phyloP scores from a whole-genome alignment of 108 stramenopile genomes.

The Nitzschia sp. region DNA sequence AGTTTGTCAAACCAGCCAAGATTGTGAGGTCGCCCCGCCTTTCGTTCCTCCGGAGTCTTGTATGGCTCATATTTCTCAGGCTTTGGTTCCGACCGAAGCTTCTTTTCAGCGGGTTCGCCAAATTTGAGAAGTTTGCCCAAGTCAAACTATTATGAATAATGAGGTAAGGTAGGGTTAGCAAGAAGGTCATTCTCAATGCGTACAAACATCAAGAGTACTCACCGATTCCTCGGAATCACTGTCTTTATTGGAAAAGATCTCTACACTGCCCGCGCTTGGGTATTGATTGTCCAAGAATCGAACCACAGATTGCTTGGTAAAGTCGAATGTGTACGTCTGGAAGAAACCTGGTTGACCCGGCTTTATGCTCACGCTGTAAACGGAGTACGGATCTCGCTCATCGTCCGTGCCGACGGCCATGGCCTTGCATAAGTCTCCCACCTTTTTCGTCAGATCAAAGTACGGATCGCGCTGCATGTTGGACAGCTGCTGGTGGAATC shows the following conservation, averaged over 20 bases:
- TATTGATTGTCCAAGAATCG: constrained; percentile 72
- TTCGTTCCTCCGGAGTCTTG: constrained; percentile 66
- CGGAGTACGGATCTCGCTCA: constrained; percentile 67
- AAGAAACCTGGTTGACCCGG: constrained; percentile 74
- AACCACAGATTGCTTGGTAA: constrained; percentile 63
- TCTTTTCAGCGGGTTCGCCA: constrained; percentile 11
- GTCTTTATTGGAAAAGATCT: not conserved
- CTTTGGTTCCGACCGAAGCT: constrained; percentile 25
- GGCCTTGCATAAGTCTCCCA: constrained; percentile 64
- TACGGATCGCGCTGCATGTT: constrained; percentile 90
- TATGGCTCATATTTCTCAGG: constrained; percentile 42
- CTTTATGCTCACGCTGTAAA: constrained; percentile 35
- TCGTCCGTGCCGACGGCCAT: constrained; percentile 80
- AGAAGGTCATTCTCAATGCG: too few species aligned
- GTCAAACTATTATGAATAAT: not conserved
- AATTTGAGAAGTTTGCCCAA: constrained; percentile 8
- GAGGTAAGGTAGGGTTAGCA: not conserved
- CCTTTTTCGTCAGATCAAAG: constrained; percentile 69
- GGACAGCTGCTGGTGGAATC: constrained; percentile 69
- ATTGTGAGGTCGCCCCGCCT: constrained; percentile 76
- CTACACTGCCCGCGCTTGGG: constrained; percentile 3
- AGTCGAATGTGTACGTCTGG: constrained; percentile 86
- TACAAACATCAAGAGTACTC: too few species aligned
- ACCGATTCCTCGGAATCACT: too few species aligned
- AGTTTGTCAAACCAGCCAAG: constrained; percentile 78